phyloP scores from a whole-genome alignment of 192 early-diverging fungal genomes.

The Powellomyces hirtus region DNA sequence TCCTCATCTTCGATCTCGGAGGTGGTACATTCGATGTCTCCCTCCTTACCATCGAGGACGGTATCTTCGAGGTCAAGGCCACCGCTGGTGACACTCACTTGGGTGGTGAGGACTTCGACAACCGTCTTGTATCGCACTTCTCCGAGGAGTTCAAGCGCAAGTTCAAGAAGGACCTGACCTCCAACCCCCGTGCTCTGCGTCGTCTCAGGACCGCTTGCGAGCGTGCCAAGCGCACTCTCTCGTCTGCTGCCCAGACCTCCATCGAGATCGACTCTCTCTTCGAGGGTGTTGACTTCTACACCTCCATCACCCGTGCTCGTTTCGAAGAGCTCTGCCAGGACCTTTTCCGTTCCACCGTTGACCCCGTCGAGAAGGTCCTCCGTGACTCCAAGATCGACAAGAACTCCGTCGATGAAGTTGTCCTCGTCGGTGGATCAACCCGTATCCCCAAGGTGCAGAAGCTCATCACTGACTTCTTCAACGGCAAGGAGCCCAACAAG shows the following conservation, averaged over 20 bases:
- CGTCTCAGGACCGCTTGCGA: slow-evolving; percentile 97
- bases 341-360: slow-evolving; percentile 92
- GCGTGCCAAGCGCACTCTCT: slow-evolving; percentile 96
- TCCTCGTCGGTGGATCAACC: slow-evolving; percentile 96
- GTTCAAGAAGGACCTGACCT: slow-evolving; percentile 91
- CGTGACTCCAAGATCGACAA: slow-evolving; percentile 96
- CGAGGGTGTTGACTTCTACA: slow-evolving; percentile 98
- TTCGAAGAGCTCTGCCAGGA: slow-evolving; percentile 98
- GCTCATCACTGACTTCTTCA: slow-evolving; percentile 97
- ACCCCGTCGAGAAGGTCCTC: slow-evolving; percentile 96
- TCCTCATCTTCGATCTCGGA: slow-evolving; percentile 96
- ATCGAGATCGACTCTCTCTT: slow-evolving; percentile 97
- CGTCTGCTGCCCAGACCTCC: slow-evolving; percentile 89
- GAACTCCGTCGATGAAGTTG: slow-evolving; percentile 86
- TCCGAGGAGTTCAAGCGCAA: slow-evolving; percentile 96
- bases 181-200: slow-evolving; percentile 89
- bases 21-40: slow-evolving; percentile 99
- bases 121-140: slow-evolving; percentile 96
- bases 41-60: slow-evolving; percentile 94
- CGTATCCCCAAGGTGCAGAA: slow-evolving; percentile 99
- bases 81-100: slow-evolving; percentile 99
- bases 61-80: slow-evolving; percentile 98
- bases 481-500: slow-evolving; percentile 99
- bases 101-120: slow-evolving; percentile 99
- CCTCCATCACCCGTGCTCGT: slow-evolving; percentile 95